Base-by-base conservation (phyloP, 2,329 filamentous ascomycete species). In the Trichoderma gracile region DNA sequence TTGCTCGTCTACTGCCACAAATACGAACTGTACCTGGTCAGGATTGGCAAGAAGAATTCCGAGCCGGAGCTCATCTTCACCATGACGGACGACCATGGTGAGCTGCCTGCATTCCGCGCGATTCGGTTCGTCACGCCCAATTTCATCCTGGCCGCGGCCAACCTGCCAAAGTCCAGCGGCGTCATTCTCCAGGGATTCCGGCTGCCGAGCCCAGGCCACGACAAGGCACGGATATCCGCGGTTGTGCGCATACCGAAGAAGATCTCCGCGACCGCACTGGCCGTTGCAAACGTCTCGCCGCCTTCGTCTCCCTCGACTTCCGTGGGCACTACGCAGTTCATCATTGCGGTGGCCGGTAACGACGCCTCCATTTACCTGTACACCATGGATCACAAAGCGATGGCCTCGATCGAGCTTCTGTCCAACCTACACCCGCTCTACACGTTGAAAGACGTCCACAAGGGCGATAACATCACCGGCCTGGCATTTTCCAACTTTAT, bases 1-100 rank as follows among this genome's bases (percentile, higher is more conserved):
- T 84, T 88, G 69, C 79, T 97, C 61, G 89, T 88, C 3, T 97
- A 92, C 76, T 93, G 90, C 76, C 88, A 90, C 70, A 88, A 92
- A 68, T 81, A 89, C 72, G 87, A 92, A 69, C 82, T 98, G 55
- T 90, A 88, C 76, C 78, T 89, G 42, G 82, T 90, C 70, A 84
- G 85, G 38, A 76, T 92, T 47, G 80, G 75, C 69, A 82, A 79
- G 71, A 77, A 78, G 50, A 71, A 77, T n/a, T 75, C 76, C 56
- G 80, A 82, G 27, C 83, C 85, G 5, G 73, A 78, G 67, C 76
- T 77, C 73, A 83, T 84, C 69, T 93, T 80, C 80, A 84, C 79
- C 25, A 83, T 86, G 67, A 79, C 83, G 46, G 76, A 79, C 30
- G 78, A 82, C 62, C 78, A 80, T 50, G 76, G 77, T 2, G 73